Conservation (phyloP, 2,329 filamentous ascomycete species). For the Apiospora kogelbergensis region DNA sequence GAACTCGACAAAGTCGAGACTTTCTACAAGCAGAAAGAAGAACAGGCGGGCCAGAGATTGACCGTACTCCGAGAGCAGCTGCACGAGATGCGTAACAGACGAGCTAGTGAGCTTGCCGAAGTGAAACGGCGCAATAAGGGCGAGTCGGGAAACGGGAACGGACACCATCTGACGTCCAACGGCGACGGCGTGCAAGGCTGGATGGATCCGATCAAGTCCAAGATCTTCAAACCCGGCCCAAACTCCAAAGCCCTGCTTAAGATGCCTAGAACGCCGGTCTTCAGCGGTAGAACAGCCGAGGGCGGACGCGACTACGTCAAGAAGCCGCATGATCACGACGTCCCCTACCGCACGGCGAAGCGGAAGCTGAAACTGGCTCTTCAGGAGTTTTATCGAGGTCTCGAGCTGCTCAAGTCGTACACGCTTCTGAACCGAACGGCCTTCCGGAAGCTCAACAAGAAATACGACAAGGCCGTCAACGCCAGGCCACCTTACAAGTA, state of each 20-base stretch:
- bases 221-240: constrained; percentile 55
- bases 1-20: constrained; percentile 89
- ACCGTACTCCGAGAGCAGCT: constrained; percentile 76
- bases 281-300: constrained; percentile 33
- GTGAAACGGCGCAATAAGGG: constrained; percentile 36
- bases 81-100: constrained; percentile 86
- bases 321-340: constrained; percentile 54
- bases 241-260: constrained; percentile 60
- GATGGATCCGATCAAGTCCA: constrained; percentile 54
- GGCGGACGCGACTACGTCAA: constrained; percentile 50
- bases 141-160: constrained; percentile 23
- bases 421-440: constrained; percentile 87
- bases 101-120: constrained; percentile 68
- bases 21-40: constrained; percentile 87
- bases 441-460: constrained; percentile 97
- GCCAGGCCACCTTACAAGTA: constrained; percentile 76
- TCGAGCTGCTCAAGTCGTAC: constrained; percentile 91
- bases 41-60: constrained; percentile 75
- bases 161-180: not conserved
- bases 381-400: constrained; percentile 87
- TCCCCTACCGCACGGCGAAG: constrained; percentile 86
- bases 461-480: constrained; percentile 90
- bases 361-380: constrained; percentile 87
- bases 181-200: constrained; percentile 34
- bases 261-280: constrained; percentile 52